phyloP scores from a whole-genome alignment of 2,329 filamentous ascomycete genomes.

The Fusarium equiseti region DNA sequence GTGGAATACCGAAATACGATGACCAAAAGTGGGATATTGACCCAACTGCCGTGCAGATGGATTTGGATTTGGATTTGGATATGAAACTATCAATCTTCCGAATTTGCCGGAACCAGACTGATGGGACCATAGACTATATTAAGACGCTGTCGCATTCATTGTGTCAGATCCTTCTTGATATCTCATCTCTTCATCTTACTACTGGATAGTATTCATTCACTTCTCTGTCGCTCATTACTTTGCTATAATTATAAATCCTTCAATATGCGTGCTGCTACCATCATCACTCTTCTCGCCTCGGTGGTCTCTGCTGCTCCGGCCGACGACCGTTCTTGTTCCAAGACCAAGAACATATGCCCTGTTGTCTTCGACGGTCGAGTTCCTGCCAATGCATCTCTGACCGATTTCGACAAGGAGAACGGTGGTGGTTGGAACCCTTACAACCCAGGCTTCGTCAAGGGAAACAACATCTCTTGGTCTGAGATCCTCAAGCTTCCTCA shows the following conservation, averaged over 20 bases:
- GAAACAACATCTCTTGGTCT: slow-evolving; percentile 64
- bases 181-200: slow-evolving; percentile 22
- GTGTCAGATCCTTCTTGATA: neutral
- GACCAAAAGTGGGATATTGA: slow-evolving; percentile 14
- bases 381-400: slow-evolving; percentile 52
- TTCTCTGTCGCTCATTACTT: slow-evolving; percentile 20
- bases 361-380: slow-evolving; percentile 63
- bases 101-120: slow-evolving; percentile 14
- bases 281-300: slow-evolving; percentile 35
- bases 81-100: slow-evolving; percentile 27
- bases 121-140: neutral
- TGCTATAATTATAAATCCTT: slow-evolving; percentile 14
- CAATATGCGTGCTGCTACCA: slow-evolving; percentile 32
- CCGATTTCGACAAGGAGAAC: slow-evolving; percentile 57
- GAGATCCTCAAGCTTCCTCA: slow-evolving; percentile 61
- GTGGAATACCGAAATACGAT: neutral
- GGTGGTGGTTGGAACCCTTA: slow-evolving; percentile 56
- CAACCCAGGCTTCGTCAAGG: slow-evolving; percentile 65
- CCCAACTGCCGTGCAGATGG: slow-evolving; percentile 18
- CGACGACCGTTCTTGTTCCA: slow-evolving; percentile 9
- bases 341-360: slow-evolving; percentile 31
- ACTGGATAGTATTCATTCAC: slow-evolving; percentile 39
- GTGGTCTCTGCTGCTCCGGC: slow-evolving; percentile 35
- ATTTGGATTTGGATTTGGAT: neutral
- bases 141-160: neutral